Base-by-base conservation (phyloP, 2,329 filamentous ascomycete genomes). In the Capronia americana region DNA sequence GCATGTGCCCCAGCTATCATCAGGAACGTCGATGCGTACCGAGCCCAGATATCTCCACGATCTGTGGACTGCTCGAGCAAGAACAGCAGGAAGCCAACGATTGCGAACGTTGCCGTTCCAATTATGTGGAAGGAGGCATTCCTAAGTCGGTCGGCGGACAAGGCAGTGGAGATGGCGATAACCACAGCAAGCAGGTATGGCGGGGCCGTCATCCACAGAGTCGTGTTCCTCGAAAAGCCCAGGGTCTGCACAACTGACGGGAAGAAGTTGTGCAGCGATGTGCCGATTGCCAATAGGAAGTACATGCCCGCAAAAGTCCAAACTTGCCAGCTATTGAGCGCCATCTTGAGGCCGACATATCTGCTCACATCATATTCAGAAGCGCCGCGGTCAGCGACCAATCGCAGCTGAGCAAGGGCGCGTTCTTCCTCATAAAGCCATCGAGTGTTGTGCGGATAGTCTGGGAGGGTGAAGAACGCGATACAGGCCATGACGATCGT, bases 111-210 rank as follows among this genome's bases (percentile, higher is more conserved):
- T 14, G 62, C 63, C 23, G 90, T 89, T 1, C 86, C 64, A 0
- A 82, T 81, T 65, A 92, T 84, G 76, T 92, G 90, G 75, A 85
- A 86, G 76, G 88, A 92, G 5, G 89, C 85, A 77, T 92, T 90
- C 23, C 88, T 87, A 0, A 87, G 90, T 50, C 82, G 84, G 28
- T 69, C 70, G 14, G 90, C 88, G 75, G 92, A 88, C 83, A 86
- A 88, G 2, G 89, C 87, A 69, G 91, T 91, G 56, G 82, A 63
- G 68, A 88, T 87, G 1, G 87, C 86, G 0, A 85, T 86, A 46
- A 90, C 83, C 34, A 70, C 65, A 26, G 28, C 61, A 30, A 71
- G 10, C 26, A 71, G 20, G 57, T 71, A 72, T 17, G 70, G 69
- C 14, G 89, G 89, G 0, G 84, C 85, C 0, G 87, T 89, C 61